Conservation (phyloP, 129 eudicot genomes). For the Rutidosis leptorrhynchoides region DNA sequence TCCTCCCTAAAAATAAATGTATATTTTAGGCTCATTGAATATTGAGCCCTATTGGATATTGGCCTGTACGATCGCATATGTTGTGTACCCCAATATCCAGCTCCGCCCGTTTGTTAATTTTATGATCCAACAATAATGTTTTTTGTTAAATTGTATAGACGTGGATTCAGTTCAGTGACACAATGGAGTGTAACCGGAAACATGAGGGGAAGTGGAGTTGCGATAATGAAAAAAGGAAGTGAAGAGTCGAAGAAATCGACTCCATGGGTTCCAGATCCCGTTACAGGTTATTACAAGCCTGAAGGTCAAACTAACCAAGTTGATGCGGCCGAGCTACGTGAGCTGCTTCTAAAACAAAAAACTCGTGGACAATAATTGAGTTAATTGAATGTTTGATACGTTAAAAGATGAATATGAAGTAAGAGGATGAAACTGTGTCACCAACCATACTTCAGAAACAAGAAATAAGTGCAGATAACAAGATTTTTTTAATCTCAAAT, state of each 20-base stretch:
- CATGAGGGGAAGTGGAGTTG: conserved; percentile 34
- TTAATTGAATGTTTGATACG: not conserved
- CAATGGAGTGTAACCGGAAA: conserved; percentile 38
- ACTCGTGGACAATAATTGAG: not conserved
- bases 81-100: too few species aligned
- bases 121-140: too few species aligned
- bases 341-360: conserved; percentile 45
- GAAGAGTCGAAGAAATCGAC: conserved; percentile 44
- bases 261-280: conserved; percentile 81
- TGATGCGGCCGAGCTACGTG: conserved; percentile 61
- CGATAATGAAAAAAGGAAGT: conserved; percentile 39
- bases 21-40: too few species aligned
- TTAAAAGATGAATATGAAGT: not conserved
- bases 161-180: conserved; percentile 47
- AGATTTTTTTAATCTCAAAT: too few species aligned
- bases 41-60: too few species aligned
- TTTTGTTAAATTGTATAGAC: conserved; percentile 22
- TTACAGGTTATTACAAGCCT: conserved; percentile 74
- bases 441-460: not conserved
- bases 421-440: not conserved
- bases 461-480: not conserved
- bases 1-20: too few species aligned
- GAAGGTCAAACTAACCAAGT: conserved; percentile 39
- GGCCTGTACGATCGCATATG: too few species aligned
- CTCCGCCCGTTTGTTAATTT: not conserved